Evolutionary conservation across 257 asterid species (phyloP).

Genomic region (Lavandula angustifolia): DNA sequence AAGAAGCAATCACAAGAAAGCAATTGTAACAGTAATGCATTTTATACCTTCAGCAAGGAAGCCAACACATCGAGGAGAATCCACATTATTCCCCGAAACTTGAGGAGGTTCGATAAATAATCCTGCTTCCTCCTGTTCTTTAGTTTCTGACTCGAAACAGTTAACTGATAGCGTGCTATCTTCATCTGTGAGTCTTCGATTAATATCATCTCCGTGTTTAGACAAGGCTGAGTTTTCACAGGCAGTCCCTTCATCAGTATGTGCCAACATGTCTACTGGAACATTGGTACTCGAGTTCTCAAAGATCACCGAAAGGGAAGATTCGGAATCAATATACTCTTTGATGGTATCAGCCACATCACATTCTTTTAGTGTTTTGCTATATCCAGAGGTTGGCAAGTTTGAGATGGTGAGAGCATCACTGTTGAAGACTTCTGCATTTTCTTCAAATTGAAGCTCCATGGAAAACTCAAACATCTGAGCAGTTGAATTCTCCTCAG

Average conservation of each 20-base stretch:
- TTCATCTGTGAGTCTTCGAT: constrained; percentile 19
- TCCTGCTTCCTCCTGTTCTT: constrained; percentile 8
- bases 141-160: constrained; percentile 20
- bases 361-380: constrained; percentile 40
- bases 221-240: constrained; percentile 13
- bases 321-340: constrained; percentile 47
- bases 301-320: constrained; percentile 30
- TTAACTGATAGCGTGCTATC: constrained; percentile 19
- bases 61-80: constrained; percentile 6
- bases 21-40: neutral
- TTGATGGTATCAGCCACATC: constrained; percentile 49
- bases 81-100: neutral
- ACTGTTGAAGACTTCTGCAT: constrained; percentile 26
- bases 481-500: constrained; percentile 27
- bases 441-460: constrained; percentile 32
- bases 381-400: constrained; percentile 29
- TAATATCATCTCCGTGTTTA: constrained; percentile 16
- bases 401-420: constrained; percentile 4
- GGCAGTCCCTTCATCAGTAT: constrained; percentile 3
- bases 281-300: constrained; percentile 30
- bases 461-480: constrained; percentile 21
- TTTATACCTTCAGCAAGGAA: constrained; percentile 33
- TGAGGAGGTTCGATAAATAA: neutral
- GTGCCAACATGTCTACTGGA: constrained; percentile 12
- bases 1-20: constrained; percentile 1